Evolutionary conservation across 352 stramenopile species (phyloP), one percentile per base, ranked within the genome.

Genomic region (Pythium dissotocum): DNA sequence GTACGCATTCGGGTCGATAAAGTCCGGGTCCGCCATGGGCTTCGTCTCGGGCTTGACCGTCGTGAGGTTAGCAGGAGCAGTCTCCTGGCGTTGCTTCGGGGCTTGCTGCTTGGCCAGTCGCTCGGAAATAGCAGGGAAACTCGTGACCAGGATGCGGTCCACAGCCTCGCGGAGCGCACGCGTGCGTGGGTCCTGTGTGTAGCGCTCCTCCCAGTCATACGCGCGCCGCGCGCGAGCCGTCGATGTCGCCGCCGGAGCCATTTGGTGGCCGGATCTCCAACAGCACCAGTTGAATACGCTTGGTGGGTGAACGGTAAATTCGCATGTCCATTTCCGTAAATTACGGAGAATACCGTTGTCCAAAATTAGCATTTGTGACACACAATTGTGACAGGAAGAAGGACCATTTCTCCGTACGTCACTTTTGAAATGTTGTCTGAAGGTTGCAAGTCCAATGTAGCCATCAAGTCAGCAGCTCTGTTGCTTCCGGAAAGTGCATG

Each of bases 171-270:
- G 33, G 6, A 72, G 26, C 24, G 35, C 13, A 0, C 21, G 59
- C 97, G 97, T 28, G 12, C 65, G 58, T 28, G 58, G 52, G 51
- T 71, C 65, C 1, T 52, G 30, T 10, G 30, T 40, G 32, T 51
- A 67, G 18, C 38, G 51, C 26, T 51, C 58, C 30, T 71, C 58
- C 65, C 65, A 71, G 49, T 65, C 64, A 21, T 65, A 71, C 36
- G 36, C 36, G 36, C 36, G 36, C 36, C 36, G 36, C 36, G 36
- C 16, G 36, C 36, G 36, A 3, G 36, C 8, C 36, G 10, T 12
- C 16, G 36, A 7, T 5, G 16, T 44, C 33, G 10, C 33, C 10
- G 8, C 36, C 16, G 8, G 35, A 52, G 13, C 21, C 51, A 57
- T 44, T 44, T 44, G 2, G 36, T 38, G 33, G 33, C 9, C 33